Base-by-base conservation (phyloP, 2,329 filamentous ascomycete species). In the Cordyceps militaris region DNA sequence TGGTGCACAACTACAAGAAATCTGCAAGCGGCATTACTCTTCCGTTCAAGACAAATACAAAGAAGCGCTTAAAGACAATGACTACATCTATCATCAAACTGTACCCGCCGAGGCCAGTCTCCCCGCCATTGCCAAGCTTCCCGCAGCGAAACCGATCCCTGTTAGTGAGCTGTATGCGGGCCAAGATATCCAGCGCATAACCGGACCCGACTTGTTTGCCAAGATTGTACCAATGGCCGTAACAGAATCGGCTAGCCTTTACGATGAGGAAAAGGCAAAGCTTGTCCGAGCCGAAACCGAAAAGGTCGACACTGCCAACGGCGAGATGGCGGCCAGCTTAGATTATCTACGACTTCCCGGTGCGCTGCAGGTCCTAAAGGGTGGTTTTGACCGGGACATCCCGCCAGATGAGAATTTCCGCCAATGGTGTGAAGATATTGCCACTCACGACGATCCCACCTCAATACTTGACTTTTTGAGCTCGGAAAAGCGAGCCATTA, bases 191-290 rank as follows among this genome's bases (percentile, higher is more conserved):
- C 91, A 96, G 70, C 83, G 91, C 26, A 97, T 99, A 61, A 97
- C 96, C 38, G 95, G 95, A 0, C 93, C 94, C 0, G 94, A 99
- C 68, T 87, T 99, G 53, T 99, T 99, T 73, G 86, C 94, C 64
- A 96, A 96, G 71, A 96, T 99, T 60, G 90, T 97, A 2, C 94
- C 94, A 0, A 88, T 97, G 76, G 89, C 91, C 3, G 93, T 99
- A 1, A 99, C 94, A 0, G 93, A 99, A 71, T 95, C 91, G 24
- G 94, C 94, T 13, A 97, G 94, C 75, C 75, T 97, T 65, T 99
- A 99, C 70, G 94, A 97, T 63, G 94, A 99, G 72, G 94, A 99
- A 71, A 99, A 99, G 74, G 94, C 94, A 13, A 97, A 99, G 71
- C 75, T 99, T 58, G 86, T 97, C 42, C 84, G 94, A 58, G 93